Base-by-base conservation (phyloP, 2,329 filamentous ascomycete species). In the Zalaria sp. region DNA sequence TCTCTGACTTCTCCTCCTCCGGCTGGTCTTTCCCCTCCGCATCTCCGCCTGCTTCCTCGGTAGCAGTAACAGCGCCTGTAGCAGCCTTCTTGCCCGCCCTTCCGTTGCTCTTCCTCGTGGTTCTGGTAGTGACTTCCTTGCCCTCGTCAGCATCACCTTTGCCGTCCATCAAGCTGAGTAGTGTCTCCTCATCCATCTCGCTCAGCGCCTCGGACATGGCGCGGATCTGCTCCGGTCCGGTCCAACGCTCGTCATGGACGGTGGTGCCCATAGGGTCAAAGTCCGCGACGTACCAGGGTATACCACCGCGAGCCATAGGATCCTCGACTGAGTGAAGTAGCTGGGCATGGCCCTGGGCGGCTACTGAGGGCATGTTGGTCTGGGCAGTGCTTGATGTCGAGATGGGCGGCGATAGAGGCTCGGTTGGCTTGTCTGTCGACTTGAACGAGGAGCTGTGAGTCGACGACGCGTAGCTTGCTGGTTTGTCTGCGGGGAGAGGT, bases 121-220 rank as follows among this genome's bases (percentile, higher is more conserved):
- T 37, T 32, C 40, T 8, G 29, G 35, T 28, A 28, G 25, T 31
- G 35, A 36, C 37, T 34, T 44, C 42, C 10, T 28, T 37, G 27
- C 44, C 43, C 8, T 39, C 40, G 4, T 37, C 41, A 8, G 38
- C 42, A 5, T 18, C 18, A 18, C 18, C 31, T 29, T 4, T 35
- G 28, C 18, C 37, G 28, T n/a, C 34, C 34, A 6, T 32, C 39
- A n/a, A 37, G 38, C 26, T 40, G 40, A 18, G 26, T 44, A 94
- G 68, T 62, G 89, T 85, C 40, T 93, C 87, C 49, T 95, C 88
- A 52, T 93, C 88, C 57, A 95, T 78, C 56, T 95, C 89, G 43
- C 83, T 93, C 25, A 95, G 70, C 41, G 57, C 55, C 60, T 94
- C 88, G 53, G 84, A 93, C 60, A 89, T 78, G 9, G 71, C 75